Percentiles rank a stretch among this genome's conserved stretches.
Conservation (phyloP, 2,329 filamentous ascomycete genomes). For the Aspergillus fischeri region DNA sequence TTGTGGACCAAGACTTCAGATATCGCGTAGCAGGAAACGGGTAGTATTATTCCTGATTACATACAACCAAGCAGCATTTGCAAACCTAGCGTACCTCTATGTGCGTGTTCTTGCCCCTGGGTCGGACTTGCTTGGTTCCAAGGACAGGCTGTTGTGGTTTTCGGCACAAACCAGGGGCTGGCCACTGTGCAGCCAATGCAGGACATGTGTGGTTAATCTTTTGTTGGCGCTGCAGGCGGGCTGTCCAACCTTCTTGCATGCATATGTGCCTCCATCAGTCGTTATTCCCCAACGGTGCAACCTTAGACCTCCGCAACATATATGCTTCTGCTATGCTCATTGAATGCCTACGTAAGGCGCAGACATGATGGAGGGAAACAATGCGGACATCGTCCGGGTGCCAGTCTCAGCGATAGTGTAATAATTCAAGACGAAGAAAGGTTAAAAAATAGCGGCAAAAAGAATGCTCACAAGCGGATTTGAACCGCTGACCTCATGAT, state of each 20-base stretch:
- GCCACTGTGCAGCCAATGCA: neutral
- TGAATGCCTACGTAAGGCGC: neutral
- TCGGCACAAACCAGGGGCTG: neutral
- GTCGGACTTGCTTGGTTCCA: neutral
- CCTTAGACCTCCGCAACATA: neutral
- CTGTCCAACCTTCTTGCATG: neutral
- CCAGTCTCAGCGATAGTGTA: too few species aligned
- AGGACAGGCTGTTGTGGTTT: neutral
- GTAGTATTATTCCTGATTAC: neutral
- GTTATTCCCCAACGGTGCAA: neutral
- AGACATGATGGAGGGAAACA: too few species aligned
- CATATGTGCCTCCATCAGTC: neutral
- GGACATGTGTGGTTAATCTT: neutral
- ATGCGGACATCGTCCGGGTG: too few species aligned
- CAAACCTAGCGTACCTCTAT: neutral
- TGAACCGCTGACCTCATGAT: constrained; percentile 36
- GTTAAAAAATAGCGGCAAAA: neutral
- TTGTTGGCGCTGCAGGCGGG: neutral
- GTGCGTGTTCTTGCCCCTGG: neutral
- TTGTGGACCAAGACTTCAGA: neutral
- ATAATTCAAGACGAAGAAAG: too few species aligned
- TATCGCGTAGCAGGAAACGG: neutral
- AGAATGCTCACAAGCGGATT: constrained; percentile 30
- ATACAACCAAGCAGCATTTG: neutral
- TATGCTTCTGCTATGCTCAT: neutral